phyloP scores from a whole-genome alignment of 2,329 filamentous ascomycete genomes.

The Chrysosporium keratinophilum region DNA sequence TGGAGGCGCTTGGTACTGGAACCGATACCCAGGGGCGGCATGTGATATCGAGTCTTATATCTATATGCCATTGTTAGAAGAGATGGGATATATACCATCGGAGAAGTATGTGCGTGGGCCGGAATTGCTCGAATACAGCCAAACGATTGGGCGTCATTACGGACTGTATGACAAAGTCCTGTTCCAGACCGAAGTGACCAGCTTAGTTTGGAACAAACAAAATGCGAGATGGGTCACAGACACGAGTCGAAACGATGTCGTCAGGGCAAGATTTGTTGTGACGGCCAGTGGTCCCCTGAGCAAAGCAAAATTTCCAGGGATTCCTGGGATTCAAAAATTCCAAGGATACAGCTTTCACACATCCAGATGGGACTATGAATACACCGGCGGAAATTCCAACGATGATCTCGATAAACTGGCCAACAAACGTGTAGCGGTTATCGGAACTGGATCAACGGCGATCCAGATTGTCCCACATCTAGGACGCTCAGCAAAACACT shows the following conservation, averaged over 20 bases:
- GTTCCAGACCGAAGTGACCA: conserved; percentile 39
- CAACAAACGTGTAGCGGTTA: conserved; percentile 46
- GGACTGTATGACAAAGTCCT: conserved; percentile 35
- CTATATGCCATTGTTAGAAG: conserved; percentile 53
- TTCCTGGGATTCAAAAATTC: conserved; percentile 31
- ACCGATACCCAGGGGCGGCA: conserved; percentile 39
- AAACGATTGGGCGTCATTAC: conserved; percentile 38
- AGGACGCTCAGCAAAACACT: conserved; percentile 39
- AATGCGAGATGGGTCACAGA: conserved; percentile 25
- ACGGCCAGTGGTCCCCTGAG: conserved; percentile 35
- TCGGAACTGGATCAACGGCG: conserved; percentile 51
- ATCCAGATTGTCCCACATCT: conserved; percentile 51
- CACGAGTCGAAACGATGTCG: conserved; percentile 17
- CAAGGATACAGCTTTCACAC: conserved; percentile 37
- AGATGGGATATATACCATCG: conserved; percentile 49
- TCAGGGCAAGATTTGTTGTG: conserved; percentile 34
- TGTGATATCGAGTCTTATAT: conserved; percentile 52
- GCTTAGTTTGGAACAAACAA: conserved; percentile 41
- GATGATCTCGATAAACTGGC: conserved; percentile 23
- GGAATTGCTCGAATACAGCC: conserved; percentile 41
- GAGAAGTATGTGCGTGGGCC: conserved; percentile 38
- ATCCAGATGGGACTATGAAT: conserved; percentile 35
- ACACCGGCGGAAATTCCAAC: conserved; percentile 25
- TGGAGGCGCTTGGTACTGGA: conserved; percentile 42
- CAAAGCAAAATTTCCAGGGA: conserved; percentile 39